Evolutionary conservation across 2,329 filamentous ascomycete genomes (phyloP).

Genomic region (Chaetomium sp.): DNA sequence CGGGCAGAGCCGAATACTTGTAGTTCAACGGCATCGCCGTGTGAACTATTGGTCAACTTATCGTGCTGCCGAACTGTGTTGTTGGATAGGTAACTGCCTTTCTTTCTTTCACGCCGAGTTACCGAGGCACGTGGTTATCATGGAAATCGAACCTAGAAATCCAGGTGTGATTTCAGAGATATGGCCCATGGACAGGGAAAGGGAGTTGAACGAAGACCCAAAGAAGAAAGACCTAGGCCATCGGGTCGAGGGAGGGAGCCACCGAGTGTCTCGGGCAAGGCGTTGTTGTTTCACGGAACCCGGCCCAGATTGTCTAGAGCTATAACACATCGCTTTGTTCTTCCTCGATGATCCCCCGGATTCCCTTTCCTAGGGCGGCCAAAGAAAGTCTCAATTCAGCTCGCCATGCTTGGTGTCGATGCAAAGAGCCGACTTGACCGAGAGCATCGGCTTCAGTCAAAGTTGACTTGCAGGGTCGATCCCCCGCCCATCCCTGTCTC

Average conservation of each 20-base stretch:
- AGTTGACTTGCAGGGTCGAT: slow-evolving; percentile 22
- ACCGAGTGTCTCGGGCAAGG: neutral
- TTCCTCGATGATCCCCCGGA: neutral
- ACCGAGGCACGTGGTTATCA: neutral
- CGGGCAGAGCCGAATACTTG: slow-evolving; percentile 11
- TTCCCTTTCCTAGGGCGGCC: neutral
- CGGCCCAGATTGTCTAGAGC: neutral
- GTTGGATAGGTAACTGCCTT: neutral
- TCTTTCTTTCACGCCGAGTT: neutral
- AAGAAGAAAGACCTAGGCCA: neutral
- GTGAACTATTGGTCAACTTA: neutral
- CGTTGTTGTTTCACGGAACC: neutral
- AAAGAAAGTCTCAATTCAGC: neutral
- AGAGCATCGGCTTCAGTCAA: neutral
- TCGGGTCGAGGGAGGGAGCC: neutral
- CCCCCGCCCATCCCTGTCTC: slow-evolving; percentile 13
- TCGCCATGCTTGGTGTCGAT: neutral
- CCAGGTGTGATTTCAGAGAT: too few relatives aligned
- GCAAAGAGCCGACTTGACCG: neutral
- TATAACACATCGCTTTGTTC: slow-evolving; percentile 3
- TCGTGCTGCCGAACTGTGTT: neutral
- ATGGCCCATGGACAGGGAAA: neutral
- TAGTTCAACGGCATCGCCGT: neutral
- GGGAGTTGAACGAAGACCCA: neutral
- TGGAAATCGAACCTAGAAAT: too few relatives aligned